A percentile compares a stretch with the other conserved stretches of the same genome.
Conservation (phyloP, 768 basidiomycete species). For the Tylopilus rubrobrunneus region DNA sequence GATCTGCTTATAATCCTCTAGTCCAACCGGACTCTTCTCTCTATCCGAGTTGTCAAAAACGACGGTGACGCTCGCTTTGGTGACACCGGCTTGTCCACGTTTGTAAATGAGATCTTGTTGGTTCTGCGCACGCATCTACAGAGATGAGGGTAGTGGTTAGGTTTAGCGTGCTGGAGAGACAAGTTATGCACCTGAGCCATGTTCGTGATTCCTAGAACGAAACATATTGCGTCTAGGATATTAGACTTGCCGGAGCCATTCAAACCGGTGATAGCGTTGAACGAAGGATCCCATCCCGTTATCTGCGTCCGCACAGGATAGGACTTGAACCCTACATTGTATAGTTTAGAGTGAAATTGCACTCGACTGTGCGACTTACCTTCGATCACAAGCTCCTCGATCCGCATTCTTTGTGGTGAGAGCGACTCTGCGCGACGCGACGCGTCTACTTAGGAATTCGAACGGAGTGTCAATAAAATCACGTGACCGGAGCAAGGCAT, state of each 20-base stretch:
- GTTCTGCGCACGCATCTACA: slow-evolving; percentile 89
- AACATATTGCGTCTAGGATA: slow-evolving; percentile 98
- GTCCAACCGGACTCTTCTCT: slow-evolving; percentile 76
- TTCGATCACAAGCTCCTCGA: slow-evolving; percentile 94
- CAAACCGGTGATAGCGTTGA: slow-evolving; percentile 97
- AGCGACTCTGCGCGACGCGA: slow-evolving; percentile 27
- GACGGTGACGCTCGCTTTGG: slow-evolving; percentile 96
- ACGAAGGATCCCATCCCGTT: slow-evolving; percentile 94
- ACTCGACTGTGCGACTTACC: slow-evolving; percentile 38
- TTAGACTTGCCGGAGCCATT: slow-evolving; percentile 98
- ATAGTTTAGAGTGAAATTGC: neutral
- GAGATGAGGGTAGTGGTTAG: neutral
- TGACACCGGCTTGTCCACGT: slow-evolving; percentile 94
- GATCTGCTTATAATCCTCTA: slow-evolving; percentile 79
- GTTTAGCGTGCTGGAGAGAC: neutral
- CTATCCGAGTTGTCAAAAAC: slow-evolving; percentile 97
- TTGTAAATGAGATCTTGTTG: slow-evolving; percentile 99
- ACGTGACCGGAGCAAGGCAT: slow-evolving; percentile 14
- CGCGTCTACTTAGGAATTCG: slow-evolving; percentile 21
- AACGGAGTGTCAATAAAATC: slow-evolving; percentile 23
- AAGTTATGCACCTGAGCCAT: slow-evolving; percentile 69
- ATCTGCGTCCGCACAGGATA: slow-evolving; percentile 96
- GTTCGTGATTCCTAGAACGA: slow-evolving; percentile 96
- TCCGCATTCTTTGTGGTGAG: slow-evolving; percentile 58
- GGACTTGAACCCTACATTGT: slow-evolving; percentile 82